Conservation (phyloP, 805 yeast genomes). For the Saccharomycopsis guyanensis region DNA sequence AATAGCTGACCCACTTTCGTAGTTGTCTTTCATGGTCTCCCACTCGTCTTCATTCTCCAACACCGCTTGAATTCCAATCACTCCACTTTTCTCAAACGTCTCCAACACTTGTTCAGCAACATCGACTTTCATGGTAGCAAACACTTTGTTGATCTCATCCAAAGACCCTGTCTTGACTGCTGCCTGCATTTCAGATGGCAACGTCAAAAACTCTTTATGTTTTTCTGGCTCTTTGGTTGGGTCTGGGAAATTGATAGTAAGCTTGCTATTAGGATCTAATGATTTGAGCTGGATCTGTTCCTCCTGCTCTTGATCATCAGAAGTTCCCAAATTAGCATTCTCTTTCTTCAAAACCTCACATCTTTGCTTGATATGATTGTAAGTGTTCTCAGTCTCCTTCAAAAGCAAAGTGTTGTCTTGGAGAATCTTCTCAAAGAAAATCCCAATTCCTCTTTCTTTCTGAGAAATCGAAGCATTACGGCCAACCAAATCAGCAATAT, state of each 20-base stretch:
- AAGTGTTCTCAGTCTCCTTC: slow-evolving; percentile 68
- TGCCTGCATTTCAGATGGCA: slow-evolving; percentile 56
- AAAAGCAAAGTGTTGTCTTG: slow-evolving; percentile 50
- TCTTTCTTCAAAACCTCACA: slow-evolving; percentile 61
- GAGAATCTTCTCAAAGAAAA: slow-evolving; percentile 64
- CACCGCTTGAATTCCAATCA: slow-evolving; percentile 72
- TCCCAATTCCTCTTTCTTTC: slow-evolving; percentile 36
- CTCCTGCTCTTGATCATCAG: slow-evolving; percentile 28
- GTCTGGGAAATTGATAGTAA: slow-evolving; percentile 62
- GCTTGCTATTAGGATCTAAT: slow-evolving; percentile 73
- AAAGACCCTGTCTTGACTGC: slow-evolving; percentile 69
- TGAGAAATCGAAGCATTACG: neutral
- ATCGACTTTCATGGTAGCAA: slow-evolving; percentile 60
- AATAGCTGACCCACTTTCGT: slow-evolving; percentile 39
- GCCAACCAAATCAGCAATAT: slow-evolving; percentile 42
- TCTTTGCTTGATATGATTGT: slow-evolving; percentile 65
- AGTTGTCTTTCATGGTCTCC: slow-evolving; percentile 29
- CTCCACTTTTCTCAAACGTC: slow-evolving; percentile 69
- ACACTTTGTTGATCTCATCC: slow-evolving; percentile 76
- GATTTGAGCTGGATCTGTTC: slow-evolving; percentile 80
- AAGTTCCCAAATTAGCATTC: slow-evolving; percentile 26
- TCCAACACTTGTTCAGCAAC: slow-evolving; percentile 78
- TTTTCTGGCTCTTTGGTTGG: slow-evolving; percentile 36
- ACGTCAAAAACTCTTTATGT: slow-evolving; percentile 48
- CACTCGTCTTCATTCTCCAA: slow-evolving; percentile 69